These are phyloP conservation scores for Nicotiana sylvestris DNA, from an alignment of 257 asterid species.

Conservation along the genomic window DNA sequence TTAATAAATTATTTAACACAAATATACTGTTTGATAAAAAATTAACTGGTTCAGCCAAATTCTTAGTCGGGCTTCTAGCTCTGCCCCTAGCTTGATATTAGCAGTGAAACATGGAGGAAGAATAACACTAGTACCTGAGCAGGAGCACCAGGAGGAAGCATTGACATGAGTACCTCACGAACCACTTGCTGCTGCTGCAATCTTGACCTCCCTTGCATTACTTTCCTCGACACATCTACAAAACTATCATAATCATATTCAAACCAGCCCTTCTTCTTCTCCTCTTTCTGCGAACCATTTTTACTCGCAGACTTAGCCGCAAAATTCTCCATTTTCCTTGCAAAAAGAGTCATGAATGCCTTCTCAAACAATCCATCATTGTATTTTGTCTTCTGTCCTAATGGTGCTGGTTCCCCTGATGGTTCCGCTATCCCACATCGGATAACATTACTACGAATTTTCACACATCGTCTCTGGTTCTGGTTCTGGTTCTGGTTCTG, in stretches of 20 bases:
- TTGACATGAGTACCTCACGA: slow-evolving; percentile 79
- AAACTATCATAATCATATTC: slow-evolving; percentile 83
- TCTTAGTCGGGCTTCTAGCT: no score
- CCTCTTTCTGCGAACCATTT: neutral
- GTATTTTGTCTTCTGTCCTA: slow-evolving; percentile 90
- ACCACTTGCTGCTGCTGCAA: slow-evolving; percentile 80
- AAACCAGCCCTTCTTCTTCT: slow-evolving; percentile 41
- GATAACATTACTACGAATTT: neutral
- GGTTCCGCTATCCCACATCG: slow-evolving; percentile 83
- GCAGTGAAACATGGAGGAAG: no score
- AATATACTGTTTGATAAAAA: no score
- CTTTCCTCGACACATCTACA: slow-evolving; percentile 66
- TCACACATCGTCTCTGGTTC: neutral
- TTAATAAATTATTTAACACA: no score
- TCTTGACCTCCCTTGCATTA: slow-evolving; percentile 68
- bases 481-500: neutral
- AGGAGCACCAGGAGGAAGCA: slow-evolving; percentile 98
- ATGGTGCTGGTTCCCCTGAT: slow-evolving; percentile 81
- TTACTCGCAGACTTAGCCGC: slow-evolving; percentile 14
- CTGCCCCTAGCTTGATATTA: no score
- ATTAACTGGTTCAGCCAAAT: no score
- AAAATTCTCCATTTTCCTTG: slow-evolving; percentile 84
- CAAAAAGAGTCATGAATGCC: slow-evolving; percentile 75
- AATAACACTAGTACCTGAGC: slow-evolving; percentile 33
- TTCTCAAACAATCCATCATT: slow-evolving; percentile 76